phyloP scores from a whole-genome alignment of 23 red algal species.

The Gracilaria gracilis region DNA sequence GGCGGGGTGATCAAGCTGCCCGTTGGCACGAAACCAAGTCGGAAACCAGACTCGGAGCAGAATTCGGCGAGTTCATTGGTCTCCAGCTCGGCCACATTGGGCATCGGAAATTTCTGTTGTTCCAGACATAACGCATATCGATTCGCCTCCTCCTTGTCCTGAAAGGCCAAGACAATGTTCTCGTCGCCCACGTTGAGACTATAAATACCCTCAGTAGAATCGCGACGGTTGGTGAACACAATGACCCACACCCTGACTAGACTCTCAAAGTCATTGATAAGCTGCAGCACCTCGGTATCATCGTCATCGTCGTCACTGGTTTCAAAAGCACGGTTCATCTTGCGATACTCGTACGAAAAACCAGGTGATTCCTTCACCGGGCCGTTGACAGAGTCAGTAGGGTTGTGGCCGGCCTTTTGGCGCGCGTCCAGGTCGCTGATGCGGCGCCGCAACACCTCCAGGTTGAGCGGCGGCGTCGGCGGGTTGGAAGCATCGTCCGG shows the following conservation, averaged over 20 bases:
- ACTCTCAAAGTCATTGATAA: slow-evolving; percentile 38
- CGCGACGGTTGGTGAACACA: slow-evolving; percentile 67
- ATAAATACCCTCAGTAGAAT: slow-evolving; percentile 76
- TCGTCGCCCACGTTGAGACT: slow-evolving; percentile 68
- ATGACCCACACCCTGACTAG: slow-evolving; percentile 71
- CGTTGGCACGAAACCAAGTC: slow-evolving; percentile 84
- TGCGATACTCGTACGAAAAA: neutral
- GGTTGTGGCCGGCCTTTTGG: neutral
- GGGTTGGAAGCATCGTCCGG: neutral
- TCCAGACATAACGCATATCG: slow-evolving; percentile 81
- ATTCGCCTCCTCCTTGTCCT: slow-evolving; percentile 82
- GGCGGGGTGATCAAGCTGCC: slow-evolving; percentile 78
- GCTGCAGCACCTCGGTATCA: slow-evolving; percentile 33
- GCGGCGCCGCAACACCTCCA: slow-evolving; percentile 41
- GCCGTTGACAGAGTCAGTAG: neutral
- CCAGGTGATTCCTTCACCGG: neutral
- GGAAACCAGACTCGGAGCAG: slow-evolving; percentile 66
- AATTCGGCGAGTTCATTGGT: slow-evolving; percentile 66
- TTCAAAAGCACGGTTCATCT: neutral
- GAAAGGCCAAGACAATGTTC: slow-evolving; percentile 88
- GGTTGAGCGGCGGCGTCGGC: slow-evolving; percentile 1
- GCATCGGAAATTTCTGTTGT: slow-evolving; percentile 80
- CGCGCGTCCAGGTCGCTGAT: slow-evolving; percentile 40
- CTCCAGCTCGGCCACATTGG: slow-evolving; percentile 54
- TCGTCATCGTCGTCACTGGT: neutral